These are phyloP conservation scores for Arxiozyma telluris DNA, from an alignment of 1,139 yeast species.

Conservation along the genomic window DNA sequence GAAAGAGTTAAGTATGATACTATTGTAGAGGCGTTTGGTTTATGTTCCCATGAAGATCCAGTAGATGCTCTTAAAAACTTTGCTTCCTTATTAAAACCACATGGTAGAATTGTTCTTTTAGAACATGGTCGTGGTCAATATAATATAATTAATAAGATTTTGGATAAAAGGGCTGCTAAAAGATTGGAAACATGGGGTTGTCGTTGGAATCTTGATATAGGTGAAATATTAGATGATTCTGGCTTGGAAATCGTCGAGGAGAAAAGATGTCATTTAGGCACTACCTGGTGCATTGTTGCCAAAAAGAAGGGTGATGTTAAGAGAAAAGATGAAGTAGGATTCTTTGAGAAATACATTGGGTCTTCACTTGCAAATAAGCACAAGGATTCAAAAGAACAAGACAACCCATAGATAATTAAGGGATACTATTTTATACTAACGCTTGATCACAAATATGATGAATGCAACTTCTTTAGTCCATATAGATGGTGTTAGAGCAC, in stretches of 20 bases:
- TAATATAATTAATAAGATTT: constrained; percentile 64
- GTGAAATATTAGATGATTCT: constrained; percentile 70
- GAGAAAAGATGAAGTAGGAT: constrained; percentile 38
- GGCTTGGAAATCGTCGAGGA: constrained; percentile 78
- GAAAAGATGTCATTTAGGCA: constrained; percentile 80
- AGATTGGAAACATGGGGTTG: constrained; percentile 94
- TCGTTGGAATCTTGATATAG: constrained; percentile 92
- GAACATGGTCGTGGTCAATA: constrained; percentile 90
- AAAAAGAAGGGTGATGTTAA: constrained; percentile 60
- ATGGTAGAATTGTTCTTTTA: constrained; percentile 78
- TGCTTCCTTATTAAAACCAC: constrained; percentile 65
- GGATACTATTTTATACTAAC: no score
- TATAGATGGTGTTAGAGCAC: not conserved
- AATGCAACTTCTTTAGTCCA: no score
- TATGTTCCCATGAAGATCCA: constrained; percentile 94
- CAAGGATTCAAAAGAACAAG: not conserved
- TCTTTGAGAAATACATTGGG: constrained; percentile 39
- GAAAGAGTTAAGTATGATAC: constrained; percentile 60
- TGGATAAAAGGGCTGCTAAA: constrained; percentile 75
- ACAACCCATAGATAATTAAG: not conserved
- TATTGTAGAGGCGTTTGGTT: constrained; percentile 85
- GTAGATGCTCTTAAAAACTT: constrained; percentile 71
- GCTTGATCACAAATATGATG: no score
- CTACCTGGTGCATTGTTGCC: constrained; percentile 79
- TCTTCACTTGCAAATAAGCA: constrained; percentile 14